phyloP scores from a whole-genome alignment of 768 basidiomycete genomes.

The Tulasnella sp. region DNA sequence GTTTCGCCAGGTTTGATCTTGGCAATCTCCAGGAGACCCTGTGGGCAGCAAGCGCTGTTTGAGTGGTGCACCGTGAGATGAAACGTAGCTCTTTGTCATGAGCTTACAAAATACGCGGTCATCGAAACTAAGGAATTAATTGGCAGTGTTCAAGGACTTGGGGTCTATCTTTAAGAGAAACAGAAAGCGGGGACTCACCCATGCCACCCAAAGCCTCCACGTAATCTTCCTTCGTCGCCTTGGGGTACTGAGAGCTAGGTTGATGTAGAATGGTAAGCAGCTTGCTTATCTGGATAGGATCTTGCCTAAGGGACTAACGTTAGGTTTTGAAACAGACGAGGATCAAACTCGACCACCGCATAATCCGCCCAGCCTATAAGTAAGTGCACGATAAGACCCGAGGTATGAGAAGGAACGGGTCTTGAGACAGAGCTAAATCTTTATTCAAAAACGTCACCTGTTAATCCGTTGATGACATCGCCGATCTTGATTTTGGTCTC shows the following conservation, averaged over 20 bases:
- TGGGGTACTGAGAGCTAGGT: constrained; percentile 32
- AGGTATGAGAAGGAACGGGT: no score
- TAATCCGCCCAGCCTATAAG: constrained; percentile 67
- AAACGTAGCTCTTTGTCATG: background rate
- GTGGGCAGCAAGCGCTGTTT: no score
- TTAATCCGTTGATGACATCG: constrained; percentile 50
- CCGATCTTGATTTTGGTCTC: constrained; percentile 39
- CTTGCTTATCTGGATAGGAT: no score
- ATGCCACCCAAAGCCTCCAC: constrained; percentile 66
- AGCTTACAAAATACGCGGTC: constrained; percentile 54
- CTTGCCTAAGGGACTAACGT: constrained; percentile 34
- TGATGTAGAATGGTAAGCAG: no score
- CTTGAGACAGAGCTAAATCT: no score
- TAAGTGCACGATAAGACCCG: no score
- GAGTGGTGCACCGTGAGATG: no score
- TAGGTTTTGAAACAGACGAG: constrained; percentile 40
- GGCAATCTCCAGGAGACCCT: constrained; percentile 78
- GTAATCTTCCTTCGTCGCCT: constrained; percentile 60
- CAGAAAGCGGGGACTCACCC: no score
- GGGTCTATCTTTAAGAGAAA: no score
- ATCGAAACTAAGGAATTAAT: background rate
- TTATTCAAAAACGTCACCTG: constrained; percentile 38
- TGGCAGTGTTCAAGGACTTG: no score
- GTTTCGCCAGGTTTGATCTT: constrained; percentile 74
- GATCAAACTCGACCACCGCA: constrained; percentile 47